Evolutionary conservation across 192 early-diverging fungal genomes (phyloP), one percentile per base, ranked within the genome.

Genomic region (Funneliformis mosseae): DNA sequence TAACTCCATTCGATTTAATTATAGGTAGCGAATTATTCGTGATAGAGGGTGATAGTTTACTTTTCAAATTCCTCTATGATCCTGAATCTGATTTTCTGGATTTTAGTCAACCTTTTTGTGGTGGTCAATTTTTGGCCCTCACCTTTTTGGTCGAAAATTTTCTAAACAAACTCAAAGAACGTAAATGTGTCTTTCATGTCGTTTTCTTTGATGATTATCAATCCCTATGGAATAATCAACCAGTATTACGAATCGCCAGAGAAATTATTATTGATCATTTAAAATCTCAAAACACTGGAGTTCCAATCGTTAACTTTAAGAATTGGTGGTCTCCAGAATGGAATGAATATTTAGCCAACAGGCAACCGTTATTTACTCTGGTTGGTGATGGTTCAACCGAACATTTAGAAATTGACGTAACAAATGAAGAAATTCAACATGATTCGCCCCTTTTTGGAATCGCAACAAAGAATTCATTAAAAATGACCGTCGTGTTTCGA

Each of bases 11-110:
- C 21, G 18, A 70, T 12, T 66, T 64, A 70, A 70, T 45, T 33
- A 33, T 33, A 73, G 46, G 71, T 43, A 74, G 74, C 4, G 83
- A 87, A 42, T 76, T 86, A 48, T 88, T 84, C 45, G 63, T 87
- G 12, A 75, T 87, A 14, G 86, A 87, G 21, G 85, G 85, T 7
- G 85, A 87, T 71, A 64, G 81, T 38, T 77, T 87, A 10, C 48
- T 84, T 21, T 73, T 62, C 42, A 42, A 50, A 14, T 85, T 48
- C 48, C 0, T 72, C 21, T 69, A 38, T 41, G 82, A 80, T 41
- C 55, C 74, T 10, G 27, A 82, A 63, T 48, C 60, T 5, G 38
- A 82, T 25, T 74, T 43, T 45, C 62, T 83, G 23, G 23, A 72
- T 48, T 38, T 60, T 60, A 25, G 12, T 1, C 23, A 76, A 76